Conservation (phyloP, 2,329 filamentous ascomycete genomes). For the Tetracladium maxilliforme region DNA sequence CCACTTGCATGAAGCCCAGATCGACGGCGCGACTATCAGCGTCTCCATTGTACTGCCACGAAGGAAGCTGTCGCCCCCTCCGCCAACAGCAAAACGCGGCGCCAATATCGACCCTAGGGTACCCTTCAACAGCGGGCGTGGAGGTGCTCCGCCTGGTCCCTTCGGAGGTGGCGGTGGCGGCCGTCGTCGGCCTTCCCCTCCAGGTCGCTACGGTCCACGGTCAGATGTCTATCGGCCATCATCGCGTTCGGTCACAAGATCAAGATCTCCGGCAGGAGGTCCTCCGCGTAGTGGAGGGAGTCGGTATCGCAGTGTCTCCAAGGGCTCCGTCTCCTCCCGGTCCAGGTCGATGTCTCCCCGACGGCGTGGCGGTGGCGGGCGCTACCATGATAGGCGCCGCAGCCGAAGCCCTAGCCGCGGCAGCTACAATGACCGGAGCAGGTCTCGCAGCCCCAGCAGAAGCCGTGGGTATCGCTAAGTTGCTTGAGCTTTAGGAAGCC, state of each 20-base stretch:
- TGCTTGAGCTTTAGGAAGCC: no score
- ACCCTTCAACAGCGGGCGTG: slow-evolving; percentile 22
- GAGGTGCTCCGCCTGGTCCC: slow-evolving; percentile 6
- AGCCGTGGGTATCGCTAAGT: no score
- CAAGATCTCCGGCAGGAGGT: slow-evolving; percentile 10
- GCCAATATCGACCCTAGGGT: slow-evolving; percentile 42
- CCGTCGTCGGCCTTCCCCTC: slow-evolving; percentile 13
- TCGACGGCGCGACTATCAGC: slow-evolving; percentile 17
- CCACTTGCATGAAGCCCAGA: slow-evolving; percentile 94
- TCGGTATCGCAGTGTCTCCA: slow-evolving; percentile 11
- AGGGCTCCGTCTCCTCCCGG: no score
- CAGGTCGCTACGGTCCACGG: slow-evolving; percentile 15
- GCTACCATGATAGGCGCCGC: slow-evolving; percentile 16
- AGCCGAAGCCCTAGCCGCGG: slow-evolving; percentile 27
- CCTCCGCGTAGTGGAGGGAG: slow-evolving; percentile 14
- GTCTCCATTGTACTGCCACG: slow-evolving; percentile 18
- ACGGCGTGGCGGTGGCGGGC: neutral
- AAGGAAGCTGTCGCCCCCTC: slow-evolving; percentile 61
- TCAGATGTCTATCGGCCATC: slow-evolving; percentile 8
- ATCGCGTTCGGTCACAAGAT: neutral
- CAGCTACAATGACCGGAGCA: slow-evolving; percentile 24
- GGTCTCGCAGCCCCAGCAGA: neutral
- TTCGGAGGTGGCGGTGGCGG: slow-evolving; percentile 13
- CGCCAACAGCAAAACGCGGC: slow-evolving; percentile 53
- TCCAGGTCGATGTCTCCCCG: slow-evolving; percentile 11